Evolutionary conservation across 768 basidiomycete species (phyloP), one percentile per base, ranked within the genome.

Genomic region (Amylocystis lapponica): DNA sequence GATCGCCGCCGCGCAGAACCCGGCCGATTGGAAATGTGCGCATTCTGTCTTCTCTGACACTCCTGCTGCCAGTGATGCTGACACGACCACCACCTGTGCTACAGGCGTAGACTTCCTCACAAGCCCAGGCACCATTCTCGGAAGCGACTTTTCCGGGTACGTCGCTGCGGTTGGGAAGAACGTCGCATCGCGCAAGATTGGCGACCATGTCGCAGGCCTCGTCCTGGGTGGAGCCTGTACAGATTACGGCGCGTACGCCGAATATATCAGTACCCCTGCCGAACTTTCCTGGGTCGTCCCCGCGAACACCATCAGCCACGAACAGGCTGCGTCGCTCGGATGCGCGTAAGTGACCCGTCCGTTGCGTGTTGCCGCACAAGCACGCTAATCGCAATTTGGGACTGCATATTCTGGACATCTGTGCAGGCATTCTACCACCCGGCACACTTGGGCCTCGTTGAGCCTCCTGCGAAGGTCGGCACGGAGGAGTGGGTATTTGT

Each of bases 131-230:
- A 35, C 50, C 6, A 30, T 56, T 26, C 36, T 48, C 10, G 59
- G 59, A 2, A 50, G 51, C 41, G 59, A 61, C 43, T 56, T 41
- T 21, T 48, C 58, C 10, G 59, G 59, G 11, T 39, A 35, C 6
- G 49, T 61, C 27, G 52, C 51, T 23, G 42, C 49, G 23, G 37
- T 53, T 2, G 58, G 59, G n/a, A 43, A 38, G 45, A 45, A 43
- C 45, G 49, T 50, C 31, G 33, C 45, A 3, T 37, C 41, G 19
- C 44, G 45, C 17, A 43, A 43, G 13, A 34, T 59, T 11, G 59
- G 58, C 22, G 53, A 58, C n/a, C 48, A 49, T 22, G 54, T 58
- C 22, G 54, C 56, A 3, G 58, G 52, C 12, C 47, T 51, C 27
- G 39, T 56, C 11, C 56, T 42, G 11, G 56, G 59, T 30, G 46